phyloP scores from a whole-genome alignment of 164 flowering plant species.

The Houttuynia cordata region DNA sequence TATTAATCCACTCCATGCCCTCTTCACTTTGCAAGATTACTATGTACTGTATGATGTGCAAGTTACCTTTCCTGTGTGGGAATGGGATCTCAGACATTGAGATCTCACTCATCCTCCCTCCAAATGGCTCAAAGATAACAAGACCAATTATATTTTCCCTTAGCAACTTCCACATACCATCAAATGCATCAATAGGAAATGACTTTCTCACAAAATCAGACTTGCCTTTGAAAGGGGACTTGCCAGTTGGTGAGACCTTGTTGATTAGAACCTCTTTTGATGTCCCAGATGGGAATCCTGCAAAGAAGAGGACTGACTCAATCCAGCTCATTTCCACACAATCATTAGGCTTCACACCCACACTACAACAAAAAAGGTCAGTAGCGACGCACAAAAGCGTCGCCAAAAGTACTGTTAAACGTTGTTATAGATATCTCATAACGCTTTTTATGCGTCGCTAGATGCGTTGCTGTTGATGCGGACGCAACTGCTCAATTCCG shows the following conservation, averaged over 20 bases:
- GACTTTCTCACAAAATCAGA: slow-evolving; percentile 12
- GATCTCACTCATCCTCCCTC: slow-evolving; percentile 13
- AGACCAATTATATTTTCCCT: slow-evolving; percentile 9
- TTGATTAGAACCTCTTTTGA: slow-evolving; percentile 6
- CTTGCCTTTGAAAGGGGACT: slow-evolving; percentile 16
- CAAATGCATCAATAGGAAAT: neutral
- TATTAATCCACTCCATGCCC: neutral
- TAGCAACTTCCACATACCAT: neutral
- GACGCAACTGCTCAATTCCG: too few relatives aligned
- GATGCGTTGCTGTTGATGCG: too few relatives aligned
- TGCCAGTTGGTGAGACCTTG: slow-evolving; percentile 2
- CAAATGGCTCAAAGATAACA: slow-evolving; percentile 17
- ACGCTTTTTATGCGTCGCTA: too few relatives aligned
- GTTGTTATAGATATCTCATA: too few relatives aligned
- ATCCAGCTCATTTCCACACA: slow-evolving; percentile 16
- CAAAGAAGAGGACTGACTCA: slow-evolving; percentile 9
- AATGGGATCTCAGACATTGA: slow-evolving; percentile 8
- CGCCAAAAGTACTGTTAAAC: too few relatives aligned
- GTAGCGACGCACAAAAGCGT: too few relatives aligned
- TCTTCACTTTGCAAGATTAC: neutral
- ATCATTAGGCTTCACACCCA: slow-evolving; percentile 6
- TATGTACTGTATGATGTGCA: slow-evolving; percentile 14
- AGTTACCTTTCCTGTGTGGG: slow-evolving; percentile 18
- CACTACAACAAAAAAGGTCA: too few relatives aligned
- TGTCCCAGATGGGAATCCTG: slow-evolving; percentile 3